These are phyloP conservation scores for Candida albicans DNA, from an alignment of 1,139 yeast species.

Conservation along the genomic window DNA sequence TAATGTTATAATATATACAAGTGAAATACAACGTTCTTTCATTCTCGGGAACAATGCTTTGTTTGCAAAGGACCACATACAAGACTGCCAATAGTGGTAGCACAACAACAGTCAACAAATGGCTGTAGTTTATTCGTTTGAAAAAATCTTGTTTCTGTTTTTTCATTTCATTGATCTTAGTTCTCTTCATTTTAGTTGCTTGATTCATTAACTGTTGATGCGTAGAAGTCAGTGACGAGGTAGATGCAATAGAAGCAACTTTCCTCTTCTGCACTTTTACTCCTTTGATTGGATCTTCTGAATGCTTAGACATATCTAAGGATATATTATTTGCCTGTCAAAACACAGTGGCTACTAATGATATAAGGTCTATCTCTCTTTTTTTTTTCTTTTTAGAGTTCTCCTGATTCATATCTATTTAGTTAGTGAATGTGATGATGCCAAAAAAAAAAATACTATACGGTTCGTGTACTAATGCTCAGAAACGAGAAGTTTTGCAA, in stretches of 20 bases:
- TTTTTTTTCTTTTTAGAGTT: not conserved
- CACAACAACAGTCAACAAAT: constrained; percentile 33
- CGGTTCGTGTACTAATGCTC: not conserved
- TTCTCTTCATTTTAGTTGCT: constrained; percentile 14
- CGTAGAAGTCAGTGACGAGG: constrained; percentile 2
- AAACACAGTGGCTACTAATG: not conserved
- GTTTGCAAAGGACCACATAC: constrained; percentile 21
- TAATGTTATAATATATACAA: constrained; percentile 36
- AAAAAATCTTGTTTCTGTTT: constrained; percentile 36
- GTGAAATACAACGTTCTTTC: constrained; percentile 31
- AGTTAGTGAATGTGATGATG: not conserved
- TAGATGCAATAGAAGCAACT: constrained; percentile 9
- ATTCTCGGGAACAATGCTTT: constrained; percentile 26
- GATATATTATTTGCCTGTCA: not conserved
- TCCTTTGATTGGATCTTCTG: constrained; percentile 1
- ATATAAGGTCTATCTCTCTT: not conserved
- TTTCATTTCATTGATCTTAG: constrained; percentile 26
- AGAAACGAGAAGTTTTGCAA: not conserved
- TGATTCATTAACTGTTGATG: constrained; percentile 14
- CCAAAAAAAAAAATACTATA: not conserved
- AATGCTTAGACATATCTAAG: not conserved
- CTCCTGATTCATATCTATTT: too few relatives aligned
- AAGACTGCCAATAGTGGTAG: constrained; percentile 29
- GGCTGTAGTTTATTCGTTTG: constrained; percentile 33
- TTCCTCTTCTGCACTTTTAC: constrained; percentile 23